A percentile compares a stretch with the other conserved stretches of the same genome.
These are phyloP conservation scores for Emericellopsis terricola DNA, from an alignment of 495 filamentous ascomycete species.

Conservation along the genomic window DNA sequence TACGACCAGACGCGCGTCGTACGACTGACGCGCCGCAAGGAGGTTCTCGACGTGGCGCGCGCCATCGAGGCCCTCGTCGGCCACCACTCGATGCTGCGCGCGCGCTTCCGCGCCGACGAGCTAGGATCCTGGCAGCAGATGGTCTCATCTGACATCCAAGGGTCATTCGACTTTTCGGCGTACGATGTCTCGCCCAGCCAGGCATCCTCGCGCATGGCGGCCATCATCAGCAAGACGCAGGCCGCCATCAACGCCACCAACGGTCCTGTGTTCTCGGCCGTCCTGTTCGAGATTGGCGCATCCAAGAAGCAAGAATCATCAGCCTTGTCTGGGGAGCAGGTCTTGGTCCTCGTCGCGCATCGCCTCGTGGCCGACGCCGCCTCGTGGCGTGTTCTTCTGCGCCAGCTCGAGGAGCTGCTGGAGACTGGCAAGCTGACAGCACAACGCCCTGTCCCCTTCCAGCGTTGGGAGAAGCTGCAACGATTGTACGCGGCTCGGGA, in stretches of 20 bases:
- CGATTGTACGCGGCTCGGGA: too few species aligned
- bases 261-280: slow-evolving; percentile 14
- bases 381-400: slow-evolving; percentile 50
- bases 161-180: too few species aligned
- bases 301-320: slow-evolving; percentile 23
- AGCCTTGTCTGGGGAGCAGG: slow-evolving; percentile 26
- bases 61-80: slow-evolving; percentile 40
- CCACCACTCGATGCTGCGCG: slow-evolving; percentile 56
- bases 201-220: neutral
- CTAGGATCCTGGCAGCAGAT: neutral
- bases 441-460: slow-evolving; percentile 4
- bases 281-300: slow-evolving; percentile 23
- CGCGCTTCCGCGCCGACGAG: slow-evolving; percentile 31
- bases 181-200: neutral
- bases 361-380: slow-evolving; percentile 53
- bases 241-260: slow-evolving; percentile 16
- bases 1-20: slow-evolving; percentile 58
- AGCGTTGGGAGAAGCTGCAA: slow-evolving; percentile 32
- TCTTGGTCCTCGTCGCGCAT: slow-evolving; percentile 47
- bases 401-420: slow-evolving; percentile 47
- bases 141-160: neutral
- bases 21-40: slow-evolving; percentile 25
- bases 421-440: slow-evolving; percentile 2
- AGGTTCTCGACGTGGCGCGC: slow-evolving; percentile 5
- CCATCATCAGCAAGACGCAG: slow-evolving; percentile 6